These are phyloP conservation scores for Ziziphus jujuba DNA, from an alignment of 306 rosid genomes.

Conservation along the genomic window DNA sequence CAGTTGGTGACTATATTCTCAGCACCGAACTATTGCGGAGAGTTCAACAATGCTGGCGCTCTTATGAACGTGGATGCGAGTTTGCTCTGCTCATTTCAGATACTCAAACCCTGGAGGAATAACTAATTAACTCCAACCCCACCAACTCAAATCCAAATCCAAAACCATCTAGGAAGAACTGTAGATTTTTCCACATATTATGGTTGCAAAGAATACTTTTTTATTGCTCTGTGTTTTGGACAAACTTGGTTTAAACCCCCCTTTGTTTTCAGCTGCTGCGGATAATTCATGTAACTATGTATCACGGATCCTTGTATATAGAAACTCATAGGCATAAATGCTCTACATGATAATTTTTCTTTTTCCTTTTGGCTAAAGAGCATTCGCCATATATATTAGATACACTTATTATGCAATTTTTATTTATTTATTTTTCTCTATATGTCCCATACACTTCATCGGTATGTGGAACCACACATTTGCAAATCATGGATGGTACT, in stretches of 20 bases:
- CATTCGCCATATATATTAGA: too few relatives aligned
- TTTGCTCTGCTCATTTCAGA: constrained; percentile 88
- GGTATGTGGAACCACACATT: too few relatives aligned
- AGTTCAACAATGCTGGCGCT: constrained; percentile 92
- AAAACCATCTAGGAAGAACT: background rate
- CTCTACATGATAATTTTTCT: background rate
- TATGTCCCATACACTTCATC: too few relatives aligned
- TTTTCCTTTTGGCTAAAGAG: too few relatives aligned
- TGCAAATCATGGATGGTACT: too few relatives aligned
- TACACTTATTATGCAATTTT: too few relatives aligned
- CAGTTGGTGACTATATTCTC: constrained; percentile 85
- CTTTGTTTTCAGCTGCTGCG: background rate
- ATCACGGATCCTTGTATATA: background rate
- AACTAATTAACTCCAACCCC: background rate
- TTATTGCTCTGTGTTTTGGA: background rate
- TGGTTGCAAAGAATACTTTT: background rate
- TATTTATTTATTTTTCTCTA: too few relatives aligned
- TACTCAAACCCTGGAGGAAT: constrained; percentile 65
- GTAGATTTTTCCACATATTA: too few relatives aligned
- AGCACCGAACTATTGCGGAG: constrained; percentile 94
- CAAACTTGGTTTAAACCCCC: background rate
- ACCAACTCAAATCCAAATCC: background rate
- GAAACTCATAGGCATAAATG: background rate
- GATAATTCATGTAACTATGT: background rate
- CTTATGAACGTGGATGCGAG: constrained; percentile 76